Percentiles rank a stretch among this genome's conserved stretches.
Conservation (phyloP, 768 basidiomycete species). For the Udeniomyces megalosporus region DNA sequence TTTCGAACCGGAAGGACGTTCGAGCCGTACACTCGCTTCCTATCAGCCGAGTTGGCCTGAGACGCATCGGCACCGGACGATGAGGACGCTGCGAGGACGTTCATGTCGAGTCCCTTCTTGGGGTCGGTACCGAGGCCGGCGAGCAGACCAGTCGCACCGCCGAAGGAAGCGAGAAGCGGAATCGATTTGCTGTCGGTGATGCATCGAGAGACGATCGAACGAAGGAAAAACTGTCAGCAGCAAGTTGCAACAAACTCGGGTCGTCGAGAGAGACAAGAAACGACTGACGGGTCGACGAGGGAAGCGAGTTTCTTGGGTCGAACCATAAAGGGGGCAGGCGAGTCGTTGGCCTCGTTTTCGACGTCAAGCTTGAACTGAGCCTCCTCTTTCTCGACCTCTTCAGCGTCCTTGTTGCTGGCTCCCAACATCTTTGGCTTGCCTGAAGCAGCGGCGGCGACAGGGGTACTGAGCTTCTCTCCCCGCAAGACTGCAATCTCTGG, state of each 20-base stretch:
- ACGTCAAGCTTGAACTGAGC: constrained; percentile 17
- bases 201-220: neutral
- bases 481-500: neutral
- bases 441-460: neutral
- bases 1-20: constrained; percentile 58
- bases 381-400: constrained; percentile 10
- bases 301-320: constrained; percentile 62
- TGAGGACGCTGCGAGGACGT: constrained; percentile 10
- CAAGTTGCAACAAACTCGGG: neutral
- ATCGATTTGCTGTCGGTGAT: constrained; percentile 24
- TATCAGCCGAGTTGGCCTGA: constrained; percentile 41
- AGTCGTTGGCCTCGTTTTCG: constrained; percentile 32
- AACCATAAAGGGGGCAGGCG: constrained; percentile 57
- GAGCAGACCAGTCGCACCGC: constrained; percentile 53
- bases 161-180: constrained; percentile 46
- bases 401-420: neutral
- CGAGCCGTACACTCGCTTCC: constrained; percentile 52
- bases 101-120: constrained; percentile 28
- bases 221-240: neutral
- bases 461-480: constrained; percentile 3
- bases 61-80: neutral
- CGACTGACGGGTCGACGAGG: constrained; percentile 74
- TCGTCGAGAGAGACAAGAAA: neutral
- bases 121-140: constrained; percentile 54
- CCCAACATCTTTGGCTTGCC: neutral